A percentile compares a stretch with the other conserved stretches of the same genome.
Evolutionary conservation across 2,329 filamentous ascomycete species (phyloP).

Genomic region (Neocatenulostroma microsporum): DNA sequence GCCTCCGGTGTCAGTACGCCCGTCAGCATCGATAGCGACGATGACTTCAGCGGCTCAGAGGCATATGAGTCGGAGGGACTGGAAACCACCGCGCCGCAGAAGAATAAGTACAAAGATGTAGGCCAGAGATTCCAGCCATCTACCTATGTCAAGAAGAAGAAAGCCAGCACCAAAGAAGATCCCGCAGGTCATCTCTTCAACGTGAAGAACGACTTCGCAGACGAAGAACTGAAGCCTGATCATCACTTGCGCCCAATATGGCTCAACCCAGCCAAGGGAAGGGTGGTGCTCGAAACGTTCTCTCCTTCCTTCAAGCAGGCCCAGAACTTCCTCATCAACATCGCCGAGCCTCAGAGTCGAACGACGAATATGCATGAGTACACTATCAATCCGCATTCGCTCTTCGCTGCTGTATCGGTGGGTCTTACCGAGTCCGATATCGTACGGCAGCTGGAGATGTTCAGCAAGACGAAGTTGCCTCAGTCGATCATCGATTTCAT

Average conservation of each 20-base stretch:
- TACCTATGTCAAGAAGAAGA: slow-evolving; percentile 39
- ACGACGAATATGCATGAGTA: slow-evolving; percentile 93
- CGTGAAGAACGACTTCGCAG: slow-evolving; percentile 68
- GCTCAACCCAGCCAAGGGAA: slow-evolving; percentile 81
- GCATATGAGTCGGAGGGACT: slow-evolving; percentile 18
- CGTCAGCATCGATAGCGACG: slow-evolving; percentile 45
- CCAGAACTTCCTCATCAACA: slow-evolving; percentile 91
- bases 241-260: slow-evolving; percentile 84
- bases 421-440: slow-evolving; percentile 87
- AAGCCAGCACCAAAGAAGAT: slow-evolving; percentile 36
- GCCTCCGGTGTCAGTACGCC: slow-evolving; percentile 36
- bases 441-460: slow-evolving; percentile 75
- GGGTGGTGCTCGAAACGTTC: slow-evolving; percentile 91
- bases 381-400: slow-evolving; percentile 77
- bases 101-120: slow-evolving; percentile 22
- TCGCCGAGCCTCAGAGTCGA: slow-evolving; percentile 85
- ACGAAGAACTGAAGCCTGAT: slow-evolving; percentile 74
- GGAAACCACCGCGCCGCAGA: slow-evolving; percentile 13
- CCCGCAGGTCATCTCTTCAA: slow-evolving; percentile 50
- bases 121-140: slow-evolving; percentile 49
- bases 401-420: slow-evolving; percentile 92
- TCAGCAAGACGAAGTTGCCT: slow-evolving; percentile 82
- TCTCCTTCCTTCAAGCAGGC: slow-evolving; percentile 77
- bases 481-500: slow-evolving; percentile 73
- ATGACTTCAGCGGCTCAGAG: slow-evolving; percentile 47